Percentiles rank a stretch among this genome's conserved stretches.
phyloP scores from a whole-genome alignment of 208 protist species.

The Sergeia podlipaevii region DNA sequence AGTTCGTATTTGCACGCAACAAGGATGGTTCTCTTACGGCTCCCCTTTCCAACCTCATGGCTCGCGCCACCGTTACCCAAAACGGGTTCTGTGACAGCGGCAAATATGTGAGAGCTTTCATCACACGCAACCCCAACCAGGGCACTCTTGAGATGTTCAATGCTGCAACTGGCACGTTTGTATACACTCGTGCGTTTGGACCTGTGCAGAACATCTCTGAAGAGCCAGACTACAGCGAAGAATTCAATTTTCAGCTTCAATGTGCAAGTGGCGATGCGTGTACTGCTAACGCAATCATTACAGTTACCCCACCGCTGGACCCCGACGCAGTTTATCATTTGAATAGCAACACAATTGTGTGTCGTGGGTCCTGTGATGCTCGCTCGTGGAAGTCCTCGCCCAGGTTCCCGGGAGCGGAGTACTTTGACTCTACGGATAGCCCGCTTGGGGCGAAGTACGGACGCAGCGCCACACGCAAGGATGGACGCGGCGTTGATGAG shows the following conservation, averaged over 20 bases:
- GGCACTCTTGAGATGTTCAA: conserved; percentile 16
- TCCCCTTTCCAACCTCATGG: conserved; percentile 14
- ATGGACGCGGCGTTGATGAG: conserved; percentile 37
- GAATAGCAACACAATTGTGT: conserved; percentile 49
- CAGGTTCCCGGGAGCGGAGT: conserved; percentile 5
- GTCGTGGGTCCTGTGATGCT: conserved; percentile 74
- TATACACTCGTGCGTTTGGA: conserved; percentile 25
- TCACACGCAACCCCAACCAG: neutral
- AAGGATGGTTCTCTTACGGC: conserved; percentile 25
- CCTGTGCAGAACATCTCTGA: conserved; percentile 9
- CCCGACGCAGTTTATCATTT: conserved; percentile 43
- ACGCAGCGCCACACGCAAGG: conserved; percentile 38
- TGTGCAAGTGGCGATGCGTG: conserved; percentile 28
- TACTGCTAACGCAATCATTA: conserved; percentile 29
- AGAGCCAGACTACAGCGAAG: conserved; percentile 21
- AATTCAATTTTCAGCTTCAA: conserved; percentile 53
- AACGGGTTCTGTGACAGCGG: conserved; percentile 13
- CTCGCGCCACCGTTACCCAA: conserved; percentile 9
- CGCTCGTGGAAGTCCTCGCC: conserved; percentile 44
- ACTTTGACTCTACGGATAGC: conserved; percentile 39
- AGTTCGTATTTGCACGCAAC: conserved; percentile 31
- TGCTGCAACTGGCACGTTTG: conserved; percentile 29
- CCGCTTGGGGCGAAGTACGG: conserved; percentile 10
- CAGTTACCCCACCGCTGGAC: conserved; percentile 13
- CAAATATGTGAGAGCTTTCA: conserved; percentile 7